These are phyloP conservation scores for Tephrocybe sp. DNA, from an alignment of 768 basidiomycete genomes.

Conservation along the genomic window DNA sequence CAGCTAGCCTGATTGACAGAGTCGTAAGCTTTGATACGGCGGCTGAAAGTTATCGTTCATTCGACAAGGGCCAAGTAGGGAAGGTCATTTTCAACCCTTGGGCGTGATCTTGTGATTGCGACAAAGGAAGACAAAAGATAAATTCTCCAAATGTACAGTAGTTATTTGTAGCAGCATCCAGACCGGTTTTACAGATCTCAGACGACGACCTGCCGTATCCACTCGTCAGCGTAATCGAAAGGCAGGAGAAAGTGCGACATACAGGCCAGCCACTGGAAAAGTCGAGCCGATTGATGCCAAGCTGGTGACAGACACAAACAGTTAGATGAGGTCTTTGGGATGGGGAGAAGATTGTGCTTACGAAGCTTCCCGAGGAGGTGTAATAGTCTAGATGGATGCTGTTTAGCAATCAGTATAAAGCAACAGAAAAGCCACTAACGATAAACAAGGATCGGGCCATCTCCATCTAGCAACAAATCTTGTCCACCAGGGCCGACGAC, in stretches of 20 bases:
- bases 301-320: slow-evolving; percentile 17
- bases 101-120: slow-evolving; percentile 31
- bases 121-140: too few species aligned
- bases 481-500: slow-evolving; percentile 58
- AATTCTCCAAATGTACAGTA: too few species aligned
- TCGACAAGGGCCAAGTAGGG: slow-evolving; percentile 72
- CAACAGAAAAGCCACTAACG: slow-evolving; percentile 32
- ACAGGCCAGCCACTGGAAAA: slow-evolving; percentile 55
- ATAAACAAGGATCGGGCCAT: slow-evolving; percentile 48
- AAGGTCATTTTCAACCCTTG: slow-evolving; percentile 81
- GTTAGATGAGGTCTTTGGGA: neutral
- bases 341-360: slow-evolving; percentile 19
- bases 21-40: slow-evolving; percentile 64
- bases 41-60: slow-evolving; percentile 57
- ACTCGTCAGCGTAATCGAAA: neutral
- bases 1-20: slow-evolving; percentile 64
- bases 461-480: slow-evolving; percentile 42
- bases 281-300: slow-evolving; percentile 47
- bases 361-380: slow-evolving; percentile 43
- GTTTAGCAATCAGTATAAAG: neutral
- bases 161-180: neutral
- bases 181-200: neutral
- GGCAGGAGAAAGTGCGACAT: slow-evolving; percentile 7
- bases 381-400: slow-evolving; percentile 44
- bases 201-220: slow-evolving; percentile 1